These are phyloP conservation scores for Collybiopsis confluens DNA, from an alignment of 768 basidiomycete species.

Conservation along the genomic window DNA sequence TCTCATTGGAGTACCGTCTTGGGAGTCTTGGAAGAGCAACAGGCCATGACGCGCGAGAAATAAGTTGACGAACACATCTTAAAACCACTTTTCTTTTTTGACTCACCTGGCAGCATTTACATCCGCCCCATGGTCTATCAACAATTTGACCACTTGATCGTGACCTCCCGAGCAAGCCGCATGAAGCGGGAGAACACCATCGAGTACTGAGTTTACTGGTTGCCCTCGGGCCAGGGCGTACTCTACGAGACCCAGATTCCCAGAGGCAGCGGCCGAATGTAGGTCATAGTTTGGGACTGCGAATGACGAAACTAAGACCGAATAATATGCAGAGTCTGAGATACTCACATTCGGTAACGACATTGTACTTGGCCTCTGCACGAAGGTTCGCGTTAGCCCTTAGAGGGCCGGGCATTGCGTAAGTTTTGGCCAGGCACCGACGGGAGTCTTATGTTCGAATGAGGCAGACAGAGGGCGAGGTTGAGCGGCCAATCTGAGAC, in stretches of 20 bases:
- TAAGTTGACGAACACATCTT: slow-evolving; percentile 4
- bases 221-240: slow-evolving; percentile 93
- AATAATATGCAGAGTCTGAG: slow-evolving; percentile 1
- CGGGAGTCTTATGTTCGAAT: not conserved
- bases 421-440: not conserved
- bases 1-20: slow-evolving; percentile 69
- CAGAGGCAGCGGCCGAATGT: slow-evolving; percentile 74
- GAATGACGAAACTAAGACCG: not conserved
- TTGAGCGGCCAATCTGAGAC: too few relatives aligned
- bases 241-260: slow-evolving; percentile 89
- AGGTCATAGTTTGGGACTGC: slow-evolving; percentile 76
- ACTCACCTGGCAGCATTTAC: slow-evolving; percentile 90
- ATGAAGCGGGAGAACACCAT: slow-evolving; percentile 95
- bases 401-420: slow-evolving; percentile 44
- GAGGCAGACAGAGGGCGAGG: too few relatives aligned
- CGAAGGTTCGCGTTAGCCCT: slow-evolving; percentile 39
- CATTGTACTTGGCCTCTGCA: slow-evolving; percentile 54
- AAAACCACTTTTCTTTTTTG: slow-evolving; percentile 4
- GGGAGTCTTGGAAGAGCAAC: slow-evolving; percentile 46
- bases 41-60: slow-evolving; percentile 2
- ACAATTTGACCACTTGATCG: slow-evolving; percentile 78
- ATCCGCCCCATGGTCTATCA: slow-evolving; percentile 95
- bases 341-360: slow-evolving; percentile 53
- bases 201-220: slow-evolving; percentile 92
- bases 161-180: slow-evolving; percentile 91